Base-by-base conservation (phyloP, 345 rosid genomes). In the Brassica nigra region DNA sequence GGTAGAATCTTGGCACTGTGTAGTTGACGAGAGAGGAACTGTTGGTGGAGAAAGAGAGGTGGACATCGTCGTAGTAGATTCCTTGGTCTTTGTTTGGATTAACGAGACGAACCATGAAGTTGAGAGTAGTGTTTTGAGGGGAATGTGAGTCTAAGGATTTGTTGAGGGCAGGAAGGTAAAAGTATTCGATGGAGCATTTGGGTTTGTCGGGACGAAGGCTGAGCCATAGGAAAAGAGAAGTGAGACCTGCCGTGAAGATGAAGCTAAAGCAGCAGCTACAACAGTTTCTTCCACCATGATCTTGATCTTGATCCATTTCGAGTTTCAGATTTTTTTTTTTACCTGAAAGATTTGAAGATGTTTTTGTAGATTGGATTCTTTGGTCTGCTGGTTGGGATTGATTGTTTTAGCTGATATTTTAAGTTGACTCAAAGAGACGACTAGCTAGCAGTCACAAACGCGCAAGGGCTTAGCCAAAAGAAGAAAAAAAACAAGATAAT, bases 1-100 rank as follows among this genome's bases (percentile, higher is more conserved):
- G 97, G 18, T 86, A 78, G 71, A 92, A 92, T 4, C 31, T 18
- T 0, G 62, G 82, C 27, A 90, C 84, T 1, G 72, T 68, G 59
- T 14, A 82, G 44, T 75, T 79, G 4, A 68, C 33, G 18, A 52
- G 12, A 69, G 80, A 69, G 28, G 80, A 77, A 1, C 29, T 77
- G 33, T 15, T 52, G 74, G 79, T 83, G 66, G 23, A 83, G n/a
- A 86, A 71, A 9, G 88, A 80, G 37, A 92, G 71, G 62, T 85
- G 85, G 1, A 95, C 79, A 0, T 76, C 62, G 58, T 90, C 97
- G 71, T 95, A 95, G 83, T 79, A 73, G 30, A 95, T 78, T 4
- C 97, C 95, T 74, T 91, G 89, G 69, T 89, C 91, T 64, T 63
- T 86, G 89, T 95, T 95, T 62, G 89, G 82, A 77, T 95, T 95